A percentile compares a stretch with the other conserved stretches of the same genome.
Evolutionary conservation across 345 rosid species (phyloP).

Genomic region (Turnera subulata): DNA sequence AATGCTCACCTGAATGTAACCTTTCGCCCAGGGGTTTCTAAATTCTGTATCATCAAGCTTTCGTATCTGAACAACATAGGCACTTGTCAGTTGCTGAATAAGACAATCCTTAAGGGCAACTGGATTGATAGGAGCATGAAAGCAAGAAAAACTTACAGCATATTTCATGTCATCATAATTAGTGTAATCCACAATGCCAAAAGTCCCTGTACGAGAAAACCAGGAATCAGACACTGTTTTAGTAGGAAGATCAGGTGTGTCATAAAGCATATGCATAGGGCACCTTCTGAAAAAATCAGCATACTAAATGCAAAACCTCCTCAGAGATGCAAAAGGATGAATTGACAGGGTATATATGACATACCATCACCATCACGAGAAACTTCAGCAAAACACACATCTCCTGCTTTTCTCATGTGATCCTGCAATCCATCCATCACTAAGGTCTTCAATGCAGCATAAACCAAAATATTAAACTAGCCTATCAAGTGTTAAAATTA

Average conservation of each 20-base stretch:
- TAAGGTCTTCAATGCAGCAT: background rate
- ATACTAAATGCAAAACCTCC: too few species aligned
- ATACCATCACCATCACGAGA: conserved; percentile 15
- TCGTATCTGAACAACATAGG: background rate
- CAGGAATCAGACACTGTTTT: background rate
- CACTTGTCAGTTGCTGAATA: background rate
- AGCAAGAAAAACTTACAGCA: conserved; percentile 7
- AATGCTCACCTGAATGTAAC: background rate
- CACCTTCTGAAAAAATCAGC: too few species aligned
- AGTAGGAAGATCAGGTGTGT: background rate
- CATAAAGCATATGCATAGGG: too few species aligned
- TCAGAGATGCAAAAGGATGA: too few species aligned
- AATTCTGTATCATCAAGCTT: conserved; percentile 6
- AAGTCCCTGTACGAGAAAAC: conserved; percentile 4
- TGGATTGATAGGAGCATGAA: background rate
- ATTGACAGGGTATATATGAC: background rate
- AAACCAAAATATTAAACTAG: too few species aligned
- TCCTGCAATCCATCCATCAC: conserved; percentile 7
- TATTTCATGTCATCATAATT: conserved; percentile 13
- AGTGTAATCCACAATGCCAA: conserved; percentile 13
- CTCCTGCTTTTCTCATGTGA: conserved; percentile 16
- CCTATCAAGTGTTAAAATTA: background rate
- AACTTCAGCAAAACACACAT: conserved; percentile 20
- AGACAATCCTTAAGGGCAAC: too few species aligned
- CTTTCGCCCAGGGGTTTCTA: background rate